Percentiles rank a stretch among this genome's conserved stretches.
Evolutionary conservation across 306 rosid species (phyloP).

Genomic region (Heteromeles arbutifolia): DNA sequence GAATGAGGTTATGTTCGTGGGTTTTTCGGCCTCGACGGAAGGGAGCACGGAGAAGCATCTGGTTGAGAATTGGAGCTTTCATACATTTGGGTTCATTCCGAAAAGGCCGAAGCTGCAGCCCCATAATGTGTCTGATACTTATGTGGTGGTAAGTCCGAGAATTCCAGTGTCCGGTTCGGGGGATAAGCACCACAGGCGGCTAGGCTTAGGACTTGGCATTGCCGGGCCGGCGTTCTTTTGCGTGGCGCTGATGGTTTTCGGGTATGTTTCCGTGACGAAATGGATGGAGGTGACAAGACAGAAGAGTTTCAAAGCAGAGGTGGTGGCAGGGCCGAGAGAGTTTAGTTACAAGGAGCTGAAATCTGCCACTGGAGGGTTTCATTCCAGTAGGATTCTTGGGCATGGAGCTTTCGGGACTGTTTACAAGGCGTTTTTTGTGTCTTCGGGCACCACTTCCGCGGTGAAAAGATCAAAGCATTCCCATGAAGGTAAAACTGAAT

Average conservation of each 20-base stretch:
- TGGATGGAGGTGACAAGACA: conserved; percentile 28
- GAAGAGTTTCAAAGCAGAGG: conserved; percentile 38
- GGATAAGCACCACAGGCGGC: conserved; percentile 10
- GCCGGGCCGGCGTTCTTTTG: conserved; percentile 45
- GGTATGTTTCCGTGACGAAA: conserved; percentile 37
- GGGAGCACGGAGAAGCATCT: conserved; percentile 71
- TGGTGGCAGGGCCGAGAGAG: conserved; percentile 58
- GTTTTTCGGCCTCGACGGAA: conserved; percentile 58
- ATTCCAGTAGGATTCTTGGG: conserved; percentile 59
- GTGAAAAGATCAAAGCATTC: conserved; percentile 51
- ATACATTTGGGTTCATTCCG: conserved; percentile 36
- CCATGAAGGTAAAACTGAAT: conserved; percentile 48
- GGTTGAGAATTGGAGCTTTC: conserved; percentile 62
- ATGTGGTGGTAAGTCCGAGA: conserved; percentile 22
- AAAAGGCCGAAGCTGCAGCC: conserved; percentile 17
- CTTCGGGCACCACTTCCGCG: conserved; percentile 46
- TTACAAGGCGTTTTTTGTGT: conserved; percentile 53
- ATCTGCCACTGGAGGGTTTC: conserved; percentile 63
- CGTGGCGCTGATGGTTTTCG: conserved; percentile 34
- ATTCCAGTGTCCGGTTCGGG: conserved; percentile 16
- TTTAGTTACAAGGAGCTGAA: conserved; percentile 60
- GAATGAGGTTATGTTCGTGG: conserved; percentile 32
- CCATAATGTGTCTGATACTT: conserved; percentile 50
- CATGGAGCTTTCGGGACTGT: conserved; percentile 86
- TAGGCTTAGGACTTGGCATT: conserved; percentile 46